A percentile compares a stretch with the other conserved stretches of the same genome.
Evolutionary conservation across 2,329 filamentous ascomycete genomes (phyloP).

Genomic region (Hortaea werneckii): DNA sequence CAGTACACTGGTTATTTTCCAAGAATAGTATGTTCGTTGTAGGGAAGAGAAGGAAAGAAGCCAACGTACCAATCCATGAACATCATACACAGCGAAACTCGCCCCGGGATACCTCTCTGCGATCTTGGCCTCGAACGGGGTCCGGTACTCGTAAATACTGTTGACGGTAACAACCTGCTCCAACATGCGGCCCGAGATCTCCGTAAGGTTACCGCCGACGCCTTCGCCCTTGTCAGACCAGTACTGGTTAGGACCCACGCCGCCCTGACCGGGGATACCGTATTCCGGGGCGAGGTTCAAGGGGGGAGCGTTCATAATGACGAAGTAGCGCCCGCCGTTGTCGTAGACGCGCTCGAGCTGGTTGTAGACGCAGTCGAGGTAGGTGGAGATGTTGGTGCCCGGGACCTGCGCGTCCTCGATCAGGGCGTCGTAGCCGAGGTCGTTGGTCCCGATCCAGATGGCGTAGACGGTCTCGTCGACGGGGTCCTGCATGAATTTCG

Average conservation of each 20-base stretch:
- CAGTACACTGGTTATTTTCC: not conserved
- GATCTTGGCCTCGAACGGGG: conserved; percentile 37
- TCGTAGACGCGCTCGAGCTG: conserved; percentile 54
- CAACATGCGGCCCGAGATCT: conserved; percentile 41
- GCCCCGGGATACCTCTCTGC: conserved; percentile 42
- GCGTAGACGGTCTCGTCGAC: conserved; percentile 58
- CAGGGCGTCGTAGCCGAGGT: conserved; percentile 57
- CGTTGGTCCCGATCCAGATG: conserved; percentile 76
- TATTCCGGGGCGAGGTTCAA: conserved; percentile 61
- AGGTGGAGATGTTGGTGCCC: conserved; percentile 53
- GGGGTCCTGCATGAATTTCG: conserved; percentile 34
- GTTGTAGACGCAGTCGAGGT: conserved; percentile 57
- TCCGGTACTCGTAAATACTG: conserved; percentile 41
- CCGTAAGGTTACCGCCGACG: conserved; percentile 35
- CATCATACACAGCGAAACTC: conserved; percentile 56
- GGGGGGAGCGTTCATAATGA: conserved; percentile 60
- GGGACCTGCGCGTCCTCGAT: conserved; percentile 52
- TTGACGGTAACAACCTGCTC: conserved; percentile 43
- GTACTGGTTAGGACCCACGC: conserved; percentile 32
- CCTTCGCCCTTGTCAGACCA: conserved; percentile 35
- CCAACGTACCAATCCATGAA: conserved; percentile 45
- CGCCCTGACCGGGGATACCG: conserved; percentile 38
- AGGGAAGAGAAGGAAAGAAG: not conserved
- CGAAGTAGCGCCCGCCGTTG: conserved; percentile 58
- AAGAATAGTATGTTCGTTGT: not conserved